Base-by-base conservation (phyloP, 73 alveolate genomes). In the Urostyla sp. region DNA sequence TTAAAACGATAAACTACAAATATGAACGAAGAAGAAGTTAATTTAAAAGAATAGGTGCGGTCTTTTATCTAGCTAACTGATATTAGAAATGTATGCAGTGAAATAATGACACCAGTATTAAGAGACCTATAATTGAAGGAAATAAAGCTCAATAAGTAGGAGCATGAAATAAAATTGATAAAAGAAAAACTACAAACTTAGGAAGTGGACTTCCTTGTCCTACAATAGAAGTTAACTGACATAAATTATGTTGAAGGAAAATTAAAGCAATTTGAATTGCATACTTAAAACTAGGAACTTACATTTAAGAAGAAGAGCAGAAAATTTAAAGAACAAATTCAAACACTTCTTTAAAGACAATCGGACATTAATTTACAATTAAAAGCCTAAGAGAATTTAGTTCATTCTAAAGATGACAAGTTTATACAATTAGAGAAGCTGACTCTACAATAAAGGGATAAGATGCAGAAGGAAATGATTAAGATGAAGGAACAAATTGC, bases 381-480 rank as follows among this genome's bases (percentile, higher is more conserved):
- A 27, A 63, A 63, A 23, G 18, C 16, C 8, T 2, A 21, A 4
- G 79, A 63, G 7, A 34, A 28, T 37, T n/a, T 24, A 7, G 1
- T 40, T 13, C 30, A 6, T 16, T 15, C 23, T 40, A 63, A 60
- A 63, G 79, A 63, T 36, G 79, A 63, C 8, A 63, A 43, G 23
- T 27, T 63, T 10, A 20, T 4, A 8, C 34, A 20, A 15, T 11
- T 63, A 3, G 40, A 63, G 26, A 1, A 3, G 4, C 13, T 31
- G 1, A 13, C 44, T 3, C 37, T 24, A 43, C 30, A 63, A 8
- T 3, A 63, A 21, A 63, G 79, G 26, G 79, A 63, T 48, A 63
- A 63, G 31, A 16, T 63, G 2, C 45, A 63, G 26, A 31, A 11
- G 5, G 10, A 38, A 0, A n/a, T 38, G 2, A 5, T 63, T 8